Base-by-base conservation (phyloP, 352 stramenopile species). In the Pythium brassicae region DNA sequence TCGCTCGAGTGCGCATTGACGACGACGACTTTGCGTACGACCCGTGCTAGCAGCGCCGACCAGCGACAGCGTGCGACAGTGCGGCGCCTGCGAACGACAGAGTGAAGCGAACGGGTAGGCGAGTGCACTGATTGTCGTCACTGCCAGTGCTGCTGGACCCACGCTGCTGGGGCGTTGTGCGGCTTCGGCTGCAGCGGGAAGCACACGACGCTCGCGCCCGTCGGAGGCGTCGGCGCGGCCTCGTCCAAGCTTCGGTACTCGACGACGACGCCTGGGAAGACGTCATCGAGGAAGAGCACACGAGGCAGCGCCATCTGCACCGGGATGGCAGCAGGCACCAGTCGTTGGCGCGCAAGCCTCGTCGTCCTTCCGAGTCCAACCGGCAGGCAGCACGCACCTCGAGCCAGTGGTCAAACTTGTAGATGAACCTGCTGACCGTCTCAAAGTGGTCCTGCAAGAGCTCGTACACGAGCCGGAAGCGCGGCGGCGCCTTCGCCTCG, bases 1-100 rank as follows among this genome's bases (percentile, higher is more conserved):
- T 93, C n/a, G 72, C 89, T 2, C 67, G 67, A 1, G 79, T 98
- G 27, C 78, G 92, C 29, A 98, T 98, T 55, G 93, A 98, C 60
- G 93, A 98, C 64, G 83, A 98, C 63, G 93, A 98, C 63, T 95
- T 86, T 54, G 74, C 59, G 26, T 72, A 61, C 40, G 73, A 88
- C 10, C 43, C 72, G 34, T 91, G 81, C 59, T 87, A 61, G 15
- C 45, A 39, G 17, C 4, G 26, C 23, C 12, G 10, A 17, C 8
- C 12, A n/a, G n/a, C 19, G 44, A 34, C 3, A 32, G 22, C 11
- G 22, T n/a, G 25, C 23, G n/a, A n/a, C n/a, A n/a, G n/a, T n/a
- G n/a, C n/a, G n/a, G n/a, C n/a, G n/a, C n/a, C n/a, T n/a, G n/a
- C n/a, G n/a, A n/a, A n/a, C n/a, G n/a, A n/a, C n/a, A 19, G 17